Base-by-base conservation (phyloP, 176 grass and related monocot genomes). In the Chloris gayana region DNA sequence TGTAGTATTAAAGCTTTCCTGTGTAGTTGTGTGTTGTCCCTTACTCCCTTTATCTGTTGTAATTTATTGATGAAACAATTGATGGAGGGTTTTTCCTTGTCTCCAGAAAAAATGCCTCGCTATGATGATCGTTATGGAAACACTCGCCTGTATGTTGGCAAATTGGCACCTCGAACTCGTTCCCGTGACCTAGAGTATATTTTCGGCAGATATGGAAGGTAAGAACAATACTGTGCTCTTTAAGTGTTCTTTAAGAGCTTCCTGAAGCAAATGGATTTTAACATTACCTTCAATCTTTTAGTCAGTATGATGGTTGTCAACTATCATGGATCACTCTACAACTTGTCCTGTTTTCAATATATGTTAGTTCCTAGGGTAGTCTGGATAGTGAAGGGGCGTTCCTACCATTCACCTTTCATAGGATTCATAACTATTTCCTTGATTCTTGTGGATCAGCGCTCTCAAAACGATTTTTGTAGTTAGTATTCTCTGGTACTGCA, bases 181-280 rank as follows among this genome's bases (percentile, higher is more conserved):
- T 88, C 96, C 10, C 86, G 96, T 0, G 96, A 99, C 69, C 73
- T 99, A 34, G 96, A 99, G 82, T 77, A 93, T 60, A 64, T 95
- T 71, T 99, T 99, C 45, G 63, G 90, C 60, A 79, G 78, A 88
- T 99, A 99, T 84, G 96, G 96, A 85, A 99, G 96, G 96, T 97
- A 89, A 80, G 65, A 12, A 42, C 73, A 61, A 54, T 24, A 39
- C 24, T 18, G 7, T 73, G 46, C 24, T 7, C 69, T 39, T 49
- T 60, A 63, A 49, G 17, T 61, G 25, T 31, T 50, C 3, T 14
- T 22, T 19, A 63, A 13, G n/a, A 41, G 35, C 31, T 50, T 14
- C 50, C 21, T 46, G 33, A n/a, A 76, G 27, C 69, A 24, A 4
- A 51, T 24, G 1, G 47, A 21, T 58, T 34, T 37, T 25, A 2